Evolutionary conservation across 371 early-diverging fungal species (phyloP).

Genomic region (Nematocida ironsii): DNA sequence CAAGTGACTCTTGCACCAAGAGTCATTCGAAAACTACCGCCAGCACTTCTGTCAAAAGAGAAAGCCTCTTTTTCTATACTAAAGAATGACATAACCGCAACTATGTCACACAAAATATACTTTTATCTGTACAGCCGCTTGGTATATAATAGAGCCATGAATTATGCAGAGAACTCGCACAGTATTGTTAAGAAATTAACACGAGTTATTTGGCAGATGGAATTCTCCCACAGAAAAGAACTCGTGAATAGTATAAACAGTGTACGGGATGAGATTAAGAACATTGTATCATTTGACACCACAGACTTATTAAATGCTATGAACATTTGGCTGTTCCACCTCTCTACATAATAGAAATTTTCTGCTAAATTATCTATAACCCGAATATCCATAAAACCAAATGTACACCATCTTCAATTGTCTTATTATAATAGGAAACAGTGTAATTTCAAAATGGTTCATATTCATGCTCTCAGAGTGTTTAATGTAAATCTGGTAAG

Average conservation of each 20-base stretch:
- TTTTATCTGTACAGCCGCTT: slow-evolving; percentile 1
- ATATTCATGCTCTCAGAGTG: too few relatives aligned
- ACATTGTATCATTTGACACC: slow-evolving; percentile 23
- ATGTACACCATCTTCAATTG: too few relatives aligned
- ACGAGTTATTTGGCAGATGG: slow-evolving; percentile 27
- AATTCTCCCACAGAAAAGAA: slow-evolving; percentile 9
- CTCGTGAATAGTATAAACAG: neutral
- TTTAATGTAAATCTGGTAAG: too few relatives aligned
- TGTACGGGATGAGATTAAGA: slow-evolving; percentile 7
- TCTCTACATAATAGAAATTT: slow-evolving; percentile 13
- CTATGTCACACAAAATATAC: neutral
- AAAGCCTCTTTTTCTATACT: neutral
- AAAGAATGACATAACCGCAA: slow-evolving; percentile 3
- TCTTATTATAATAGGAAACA: too few relatives aligned
- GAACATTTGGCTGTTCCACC: slow-evolving; percentile 31
- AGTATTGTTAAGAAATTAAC: slow-evolving; percentile 8
- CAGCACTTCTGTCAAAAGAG: neutral
- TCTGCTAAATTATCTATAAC: neutral
- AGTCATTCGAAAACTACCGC: slow-evolving; percentile 15
- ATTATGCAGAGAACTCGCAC: neutral
- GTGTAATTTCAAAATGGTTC: too few relatives aligned
- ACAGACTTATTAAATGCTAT: slow-evolving; percentile 16
- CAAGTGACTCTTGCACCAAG: neutral
- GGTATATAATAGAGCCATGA: slow-evolving; percentile 17
- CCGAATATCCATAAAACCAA: neutral